phyloP scores from a whole-genome alignment of 139 green algal species.

The Chlamydomonas sphaeroides region DNA sequence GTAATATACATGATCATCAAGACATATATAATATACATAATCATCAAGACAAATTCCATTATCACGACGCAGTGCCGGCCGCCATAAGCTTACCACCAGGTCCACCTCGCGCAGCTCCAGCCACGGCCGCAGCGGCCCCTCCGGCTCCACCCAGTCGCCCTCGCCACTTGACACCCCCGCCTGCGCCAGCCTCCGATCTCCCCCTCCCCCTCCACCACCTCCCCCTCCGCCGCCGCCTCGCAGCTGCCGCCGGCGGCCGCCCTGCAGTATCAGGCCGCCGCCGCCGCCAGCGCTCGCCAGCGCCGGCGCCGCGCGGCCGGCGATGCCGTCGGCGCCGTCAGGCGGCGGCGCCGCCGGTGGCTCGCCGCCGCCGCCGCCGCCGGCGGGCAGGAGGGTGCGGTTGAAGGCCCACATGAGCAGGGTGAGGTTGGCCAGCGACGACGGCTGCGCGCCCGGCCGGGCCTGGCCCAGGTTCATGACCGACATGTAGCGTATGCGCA shows the following conservation, averaged over 20 bases:
- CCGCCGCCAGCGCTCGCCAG: not conserved
- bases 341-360: not conserved
- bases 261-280: too few species aligned
- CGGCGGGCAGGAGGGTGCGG: slow-evolving; percentile 7
- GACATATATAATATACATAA: too few species aligned
- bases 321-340: not conserved
- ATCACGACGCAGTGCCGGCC: too few species aligned
- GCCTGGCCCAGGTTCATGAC: slow-evolving; percentile 12
- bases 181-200: too few species aligned
- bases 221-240: too few species aligned
- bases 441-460: not conserved
- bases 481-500: not conserved
- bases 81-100: not conserved
- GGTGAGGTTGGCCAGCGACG: slow-evolving; percentile 1
- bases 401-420: slow-evolving; percentile 29
- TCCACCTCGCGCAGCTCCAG: not conserved
- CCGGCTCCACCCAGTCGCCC: not conserved
- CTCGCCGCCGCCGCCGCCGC: not conserved
- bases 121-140: slow-evolving; percentile 3
- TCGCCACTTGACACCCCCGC: too few species aligned
- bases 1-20: too few species aligned
- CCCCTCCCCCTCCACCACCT: too few species aligned
- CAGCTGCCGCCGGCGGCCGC: not conserved
- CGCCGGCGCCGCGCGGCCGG: too few species aligned
- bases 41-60: too few species aligned